Conservation (phyloP, 2,329 filamentous ascomycete species). For the Fusarium albidum region DNA sequence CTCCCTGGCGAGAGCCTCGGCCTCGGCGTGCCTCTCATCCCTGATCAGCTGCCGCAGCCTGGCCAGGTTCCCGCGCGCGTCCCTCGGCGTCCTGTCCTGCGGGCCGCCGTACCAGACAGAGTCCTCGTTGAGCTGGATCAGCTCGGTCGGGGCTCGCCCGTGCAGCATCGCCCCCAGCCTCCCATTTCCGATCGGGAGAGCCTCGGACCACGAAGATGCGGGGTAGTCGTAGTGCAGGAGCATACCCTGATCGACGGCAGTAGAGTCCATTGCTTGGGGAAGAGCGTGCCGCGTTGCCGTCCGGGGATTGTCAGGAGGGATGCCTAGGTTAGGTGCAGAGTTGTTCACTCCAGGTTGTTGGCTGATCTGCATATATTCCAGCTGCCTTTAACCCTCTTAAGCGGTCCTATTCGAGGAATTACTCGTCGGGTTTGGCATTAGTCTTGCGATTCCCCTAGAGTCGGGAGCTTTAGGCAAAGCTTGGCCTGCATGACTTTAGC, state of each 20-base stretch:
- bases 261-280: slow-evolving; percentile 12
- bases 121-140: slow-evolving; percentile 56
- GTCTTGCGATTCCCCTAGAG: too few species aligned
- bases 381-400: too few species aligned
- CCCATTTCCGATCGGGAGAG: slow-evolving; percentile 60
- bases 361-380: neutral
- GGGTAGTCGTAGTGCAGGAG: slow-evolving; percentile 35
- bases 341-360: slow-evolving; percentile 1
- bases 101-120: slow-evolving; percentile 56
- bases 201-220: slow-evolving; percentile 40
- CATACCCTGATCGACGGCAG: slow-evolving; percentile 14
- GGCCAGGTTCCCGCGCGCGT: slow-evolving; percentile 28
- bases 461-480: slow-evolving; percentile 11
- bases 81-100: slow-evolving; percentile 52
- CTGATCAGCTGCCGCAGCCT: slow-evolving; percentile 34
- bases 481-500: slow-evolving; percentile 18
- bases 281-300: slow-evolving; percentile 10
- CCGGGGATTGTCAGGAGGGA: neutral
- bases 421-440: slow-evolving; percentile 5
- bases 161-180: slow-evolving; percentile 53
- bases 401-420: slow-evolving; percentile 6
- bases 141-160: slow-evolving; percentile 51
- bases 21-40: slow-evolving; percentile 34
- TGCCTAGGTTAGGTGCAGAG: neutral
- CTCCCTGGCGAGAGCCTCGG: slow-evolving; percentile 32